Evolutionary conservation across 2,329 filamentous ascomycete genomes (phyloP).

Genomic region (Blumeriella jaapii): DNA sequence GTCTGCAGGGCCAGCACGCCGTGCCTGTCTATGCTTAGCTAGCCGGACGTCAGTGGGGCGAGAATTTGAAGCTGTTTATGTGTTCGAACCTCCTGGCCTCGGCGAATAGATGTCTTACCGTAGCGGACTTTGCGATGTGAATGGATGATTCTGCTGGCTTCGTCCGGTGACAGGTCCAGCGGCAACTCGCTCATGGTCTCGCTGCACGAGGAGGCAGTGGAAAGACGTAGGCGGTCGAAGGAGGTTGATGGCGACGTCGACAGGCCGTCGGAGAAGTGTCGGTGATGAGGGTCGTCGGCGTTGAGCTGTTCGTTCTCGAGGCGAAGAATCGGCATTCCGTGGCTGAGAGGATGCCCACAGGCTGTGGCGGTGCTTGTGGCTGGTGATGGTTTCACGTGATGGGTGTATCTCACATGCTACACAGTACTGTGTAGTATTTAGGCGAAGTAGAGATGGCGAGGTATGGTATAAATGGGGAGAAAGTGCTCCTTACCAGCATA

Average conservation of each 20-base stretch:
- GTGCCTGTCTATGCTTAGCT: conserved; percentile 19
- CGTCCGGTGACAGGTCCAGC: conserved; percentile 35
- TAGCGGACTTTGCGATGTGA: conserved; percentile 59
- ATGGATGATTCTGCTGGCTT: conserved; percentile 57
- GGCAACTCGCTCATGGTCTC: conserved; percentile 15
- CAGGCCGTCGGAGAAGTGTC: conserved; percentile 12
- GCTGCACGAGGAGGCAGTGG: conserved; percentile 5
- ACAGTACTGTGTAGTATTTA: background rate
- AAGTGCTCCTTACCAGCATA: no score
- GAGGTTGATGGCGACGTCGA: conserved; percentile 2
- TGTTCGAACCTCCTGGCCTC: background rate
- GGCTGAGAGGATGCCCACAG: background rate
- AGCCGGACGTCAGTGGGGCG: background rate
- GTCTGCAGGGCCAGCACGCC: conserved; percentile 52
- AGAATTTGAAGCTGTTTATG: background rate
- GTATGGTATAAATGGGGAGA: no score
- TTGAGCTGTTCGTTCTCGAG: background rate
- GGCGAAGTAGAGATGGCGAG: no score
- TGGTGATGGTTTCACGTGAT: background rate
- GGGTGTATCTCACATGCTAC: background rate
- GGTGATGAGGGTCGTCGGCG: conserved; percentile 7
- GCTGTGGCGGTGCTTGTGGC: background rate
- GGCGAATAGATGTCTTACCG: conserved; percentile 36
- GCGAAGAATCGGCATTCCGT: conserved; percentile 3
- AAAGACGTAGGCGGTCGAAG: conserved; percentile 8